Base-by-base conservation (phyloP, 108 stramenopile genomes). In the Thalassiosira profunda region DNA sequence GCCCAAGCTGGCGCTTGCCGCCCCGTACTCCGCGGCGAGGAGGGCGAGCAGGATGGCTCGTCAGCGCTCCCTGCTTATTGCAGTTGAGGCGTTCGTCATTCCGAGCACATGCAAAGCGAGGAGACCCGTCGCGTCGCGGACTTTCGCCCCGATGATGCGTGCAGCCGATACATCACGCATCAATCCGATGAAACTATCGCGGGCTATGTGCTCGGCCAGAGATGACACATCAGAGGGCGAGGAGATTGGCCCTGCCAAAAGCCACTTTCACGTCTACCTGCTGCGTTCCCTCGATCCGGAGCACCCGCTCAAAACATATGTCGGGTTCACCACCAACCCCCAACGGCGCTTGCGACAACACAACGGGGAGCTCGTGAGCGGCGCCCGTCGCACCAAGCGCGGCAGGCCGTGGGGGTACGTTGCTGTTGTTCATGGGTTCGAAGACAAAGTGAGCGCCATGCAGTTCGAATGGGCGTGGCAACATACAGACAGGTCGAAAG, bases 401-500 rank as follows among this genome's bases (percentile, higher is more conserved):
- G 81, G 85, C 20, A 63, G 87, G 4, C 87, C 87, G 20, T 88
- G 87, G 87, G 37, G 72, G 35, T 88, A 63, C 51, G 69, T 46
- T 0, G 73, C 61, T 9, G 54, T 84, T 9, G 56, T 88, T 18
- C 64, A 73, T 58, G 84, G 84, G 5, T 88, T 88, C 62, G 59
- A 68, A 2, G 76, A 60, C 20, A 66, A 84, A 29, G 70, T 42
- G n/a, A 24, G 64, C 45, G 87, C 83, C 4, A 60, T 88, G 66
- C 76, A 84, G 31, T 88, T 88, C 51, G 87, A 88, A 48, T 85
- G 87, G 87, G 82, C 84, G 1, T 85, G 84, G 84, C 87, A 85
- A 44, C 82, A 85, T 49, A 67, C 64, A 38, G 51, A 67, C 40
- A 61, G 53, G 37, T 83, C 81, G 1, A 40, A 81, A 25, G 53